Conservation (phyloP, 2,329 filamentous ascomycete species). For the Aurifilum marmelostoma region DNA sequence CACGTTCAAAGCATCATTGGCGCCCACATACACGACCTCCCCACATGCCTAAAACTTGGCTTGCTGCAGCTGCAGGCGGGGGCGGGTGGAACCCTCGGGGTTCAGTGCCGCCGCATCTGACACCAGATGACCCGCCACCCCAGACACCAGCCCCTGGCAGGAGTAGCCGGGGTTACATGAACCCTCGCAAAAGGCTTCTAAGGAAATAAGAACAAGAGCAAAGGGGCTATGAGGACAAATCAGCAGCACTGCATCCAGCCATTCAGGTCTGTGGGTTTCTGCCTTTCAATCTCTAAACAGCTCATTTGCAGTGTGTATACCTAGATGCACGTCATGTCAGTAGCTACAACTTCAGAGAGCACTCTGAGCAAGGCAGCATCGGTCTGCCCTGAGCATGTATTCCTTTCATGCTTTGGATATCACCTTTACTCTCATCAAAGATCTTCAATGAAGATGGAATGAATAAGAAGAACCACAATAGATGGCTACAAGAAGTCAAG, state of each 20-base stretch:
- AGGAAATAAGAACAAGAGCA: background rate
- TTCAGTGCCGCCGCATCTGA: background rate
- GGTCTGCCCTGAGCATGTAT: background rate
- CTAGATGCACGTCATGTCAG: background rate
- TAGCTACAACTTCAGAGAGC: too few relatives aligned
- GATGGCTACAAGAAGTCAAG: background rate
- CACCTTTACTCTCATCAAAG: background rate
- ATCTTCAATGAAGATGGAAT: too few relatives aligned
- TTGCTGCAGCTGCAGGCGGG: slow-evolving; percentile 7
- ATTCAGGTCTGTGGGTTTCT: background rate
- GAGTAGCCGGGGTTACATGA: background rate
- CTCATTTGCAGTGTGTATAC: too few relatives aligned
- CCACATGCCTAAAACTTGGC: slow-evolving; percentile 13
- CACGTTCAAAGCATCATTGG: background rate
- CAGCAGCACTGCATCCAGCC: background rate
- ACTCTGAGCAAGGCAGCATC: background rate
- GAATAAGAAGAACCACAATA: background rate
- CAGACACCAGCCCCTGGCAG: background rate
- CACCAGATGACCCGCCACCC: slow-evolving; percentile 6
- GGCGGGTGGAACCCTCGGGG: background rate
- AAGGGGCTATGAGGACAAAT: background rate
- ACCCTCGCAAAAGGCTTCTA: background rate
- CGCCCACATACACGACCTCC: background rate
- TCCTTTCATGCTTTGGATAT: background rate
- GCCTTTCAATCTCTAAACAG: background rate